phyloP scores from a whole-genome alignment of 805 yeast genomes.

The Candida schatavii region DNA sequence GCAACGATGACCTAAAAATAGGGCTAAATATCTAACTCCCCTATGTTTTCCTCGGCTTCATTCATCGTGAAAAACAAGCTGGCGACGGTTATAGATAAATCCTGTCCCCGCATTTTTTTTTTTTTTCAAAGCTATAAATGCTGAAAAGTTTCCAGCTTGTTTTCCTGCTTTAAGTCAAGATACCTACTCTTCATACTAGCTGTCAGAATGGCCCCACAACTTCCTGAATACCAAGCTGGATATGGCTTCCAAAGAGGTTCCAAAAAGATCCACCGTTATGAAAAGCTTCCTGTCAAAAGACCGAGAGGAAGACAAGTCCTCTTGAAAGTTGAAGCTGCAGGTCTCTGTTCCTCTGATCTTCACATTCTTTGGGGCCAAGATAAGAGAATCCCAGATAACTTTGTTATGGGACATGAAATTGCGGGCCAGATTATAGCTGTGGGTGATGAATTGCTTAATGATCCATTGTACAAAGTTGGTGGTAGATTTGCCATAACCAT shows the following conservation, averaged over 20 bases:
- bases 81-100: too few relatives aligned
- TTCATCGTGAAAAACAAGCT: too few relatives aligned
- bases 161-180: too few relatives aligned
- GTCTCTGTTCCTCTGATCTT: slow-evolving; percentile 43
- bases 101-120: too few relatives aligned
- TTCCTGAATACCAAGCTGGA: slow-evolving; percentile 29
- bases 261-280: slow-evolving; percentile 22
- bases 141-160: too few relatives aligned
- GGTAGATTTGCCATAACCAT: slow-evolving; percentile 29
- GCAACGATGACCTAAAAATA: too few relatives aligned
- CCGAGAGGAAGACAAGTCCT: slow-evolving; percentile 31
- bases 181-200: too few relatives aligned
- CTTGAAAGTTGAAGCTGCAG: slow-evolving; percentile 41
- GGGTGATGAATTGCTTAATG: slow-evolving; percentile 23
- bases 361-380: slow-evolving; percentile 29
- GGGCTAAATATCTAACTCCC: too few relatives aligned
- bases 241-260: slow-evolving; percentile 33
- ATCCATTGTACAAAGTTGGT: slow-evolving; percentile 26
- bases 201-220: too few relatives aligned
- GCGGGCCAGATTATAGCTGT: slow-evolving; percentile 35
- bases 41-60: too few relatives aligned
- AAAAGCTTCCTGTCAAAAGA: slow-evolving; percentile 25
- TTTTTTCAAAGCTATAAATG: too few relatives aligned
- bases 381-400: slow-evolving; percentile 21
- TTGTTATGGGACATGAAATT: slow-evolving; percentile 46